phyloP scores from a whole-genome alignment of 2,329 filamentous ascomycete genomes.

The Orbilia oligospora region DNA sequence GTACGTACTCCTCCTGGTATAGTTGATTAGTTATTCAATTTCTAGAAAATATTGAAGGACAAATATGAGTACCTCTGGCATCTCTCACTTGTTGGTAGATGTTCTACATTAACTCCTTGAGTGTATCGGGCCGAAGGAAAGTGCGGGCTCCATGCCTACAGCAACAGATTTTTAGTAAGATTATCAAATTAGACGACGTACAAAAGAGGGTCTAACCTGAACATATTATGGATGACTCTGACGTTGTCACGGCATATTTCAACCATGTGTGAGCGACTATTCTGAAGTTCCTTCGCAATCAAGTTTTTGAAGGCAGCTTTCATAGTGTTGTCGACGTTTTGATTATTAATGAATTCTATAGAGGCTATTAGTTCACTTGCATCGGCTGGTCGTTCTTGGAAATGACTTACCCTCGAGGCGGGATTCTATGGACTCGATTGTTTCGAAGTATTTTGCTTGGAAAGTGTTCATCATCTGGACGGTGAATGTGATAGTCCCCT shows the following conservation, averaged over 20 bases:
- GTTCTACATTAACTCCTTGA: constrained; percentile 29
- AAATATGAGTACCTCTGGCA: constrained; percentile 13
- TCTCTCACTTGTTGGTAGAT: constrained; percentile 24
- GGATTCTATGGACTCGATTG: background rate
- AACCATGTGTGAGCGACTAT: background rate
- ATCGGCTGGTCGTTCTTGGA: background rate
- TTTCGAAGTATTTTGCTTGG: background rate
- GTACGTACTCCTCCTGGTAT: constrained; percentile 30
- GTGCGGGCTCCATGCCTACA: constrained; percentile 29
- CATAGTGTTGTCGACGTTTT: background rate
- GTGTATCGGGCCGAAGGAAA: constrained; percentile 31
- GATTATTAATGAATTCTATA: background rate
- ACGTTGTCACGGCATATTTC: constrained; percentile 10
- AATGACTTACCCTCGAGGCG: background rate
- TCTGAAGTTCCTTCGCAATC: background rate
- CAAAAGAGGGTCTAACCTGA: constrained; percentile 14
- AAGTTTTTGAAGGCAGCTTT: background rate
- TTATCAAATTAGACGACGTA: background rate
- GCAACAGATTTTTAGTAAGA: background rate
- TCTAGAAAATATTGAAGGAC: background rate
- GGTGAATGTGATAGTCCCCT: background rate
- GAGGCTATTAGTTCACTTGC: background rate
- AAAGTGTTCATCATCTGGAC: background rate
- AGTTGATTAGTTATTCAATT: background rate
- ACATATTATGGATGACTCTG: constrained; percentile 18